Percentiles rank a stretch among this genome's conserved stretches.
Conservation (phyloP, 2,329 filamentous ascomycete species). For the Paracoccidioides lutzii region DNA sequence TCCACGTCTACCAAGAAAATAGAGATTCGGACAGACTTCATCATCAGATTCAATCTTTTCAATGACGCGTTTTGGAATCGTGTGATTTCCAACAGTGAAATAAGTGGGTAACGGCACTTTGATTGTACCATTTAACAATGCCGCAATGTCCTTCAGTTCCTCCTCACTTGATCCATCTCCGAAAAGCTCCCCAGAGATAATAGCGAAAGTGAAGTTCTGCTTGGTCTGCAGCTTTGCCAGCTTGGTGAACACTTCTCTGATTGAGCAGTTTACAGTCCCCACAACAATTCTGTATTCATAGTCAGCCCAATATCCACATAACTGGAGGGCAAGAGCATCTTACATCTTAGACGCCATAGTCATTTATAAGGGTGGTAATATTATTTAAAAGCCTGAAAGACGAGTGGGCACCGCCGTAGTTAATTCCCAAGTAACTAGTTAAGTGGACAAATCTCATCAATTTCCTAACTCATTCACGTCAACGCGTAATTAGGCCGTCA, state of each 20-base stretch:
- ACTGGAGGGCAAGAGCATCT: constrained; percentile 12
- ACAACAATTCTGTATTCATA: constrained; percentile 48
- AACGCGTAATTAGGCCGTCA: too few species aligned
- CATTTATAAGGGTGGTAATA: background rate
- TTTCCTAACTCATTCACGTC: too few species aligned
- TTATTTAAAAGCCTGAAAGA: background rate
- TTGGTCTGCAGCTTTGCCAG: constrained; percentile 69
- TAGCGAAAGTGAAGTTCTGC: constrained; percentile 74
- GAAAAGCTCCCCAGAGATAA: constrained; percentile 78
- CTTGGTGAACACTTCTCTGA: constrained; percentile 66
- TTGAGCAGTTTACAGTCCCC: constrained; percentile 68
- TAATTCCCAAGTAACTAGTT: too few species aligned
- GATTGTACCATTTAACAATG: constrained; percentile 60
- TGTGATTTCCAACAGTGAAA: constrained; percentile 64
- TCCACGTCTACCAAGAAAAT: constrained; percentile 76
- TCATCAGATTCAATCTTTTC: constrained; percentile 61
- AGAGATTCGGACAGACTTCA: constrained; percentile 77
- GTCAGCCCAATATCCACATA: background rate
- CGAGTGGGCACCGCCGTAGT: background rate
- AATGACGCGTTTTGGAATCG: constrained; percentile 58
- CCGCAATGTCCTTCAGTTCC: constrained; percentile 48
- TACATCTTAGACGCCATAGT: constrained; percentile 47
- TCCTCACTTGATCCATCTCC: constrained; percentile 33
- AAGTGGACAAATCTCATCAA: too few species aligned
- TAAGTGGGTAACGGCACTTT: constrained; percentile 72